Base-by-base conservation (phyloP, 257 asterid genomes). In the Solanum chiquidenum region DNA sequence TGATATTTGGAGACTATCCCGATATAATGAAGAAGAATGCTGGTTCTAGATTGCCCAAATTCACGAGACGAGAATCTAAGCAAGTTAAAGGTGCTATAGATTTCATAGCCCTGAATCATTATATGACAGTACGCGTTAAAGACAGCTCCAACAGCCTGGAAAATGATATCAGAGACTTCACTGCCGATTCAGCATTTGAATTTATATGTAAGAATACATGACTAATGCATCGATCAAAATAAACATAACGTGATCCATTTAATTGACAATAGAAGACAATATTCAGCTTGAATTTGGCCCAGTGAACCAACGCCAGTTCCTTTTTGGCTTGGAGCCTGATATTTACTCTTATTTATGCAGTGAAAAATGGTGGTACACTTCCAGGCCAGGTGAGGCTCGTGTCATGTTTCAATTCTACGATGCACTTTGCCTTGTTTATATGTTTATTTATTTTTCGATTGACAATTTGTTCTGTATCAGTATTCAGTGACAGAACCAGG, bases 1-100 rank as follows among this genome's bases (percentile, higher is more conserved):
- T 95, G 87, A 64, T 94, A 5, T 92, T 88, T 79, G 98, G 97
- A 31, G 95, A 93, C 87, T 95, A 95, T 89, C 98, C 96, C 25
- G 93, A 91, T 34, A 77, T 52, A 77, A 13, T 95, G 20, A 95
- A 92, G 89, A 88, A 87, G 86, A 89, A 87, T 42, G 97, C 86
- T n/a, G 89, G 91, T 29, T n/a, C 90, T 42, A 92, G 94, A 86
- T 86, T 95, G 34, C 97, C 98, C 29, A 90, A 72, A 87, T 86
- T 95, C 84, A 92, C 94, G 5, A 66, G 75, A 34, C 33, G 46
- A 4, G 95, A 95, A 87, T 89, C 90, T 2, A 88, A 92, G 86
- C 91, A 90, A 83, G 86, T 94, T 7, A 94, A 94, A 90, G 96
- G 95, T 31, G 91, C 98, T 12, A 3, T 86, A 62, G 98, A 95